Base-by-base conservation (phyloP, 2,329 filamentous ascomycete species). In the Paecilomyces sp. region DNA sequence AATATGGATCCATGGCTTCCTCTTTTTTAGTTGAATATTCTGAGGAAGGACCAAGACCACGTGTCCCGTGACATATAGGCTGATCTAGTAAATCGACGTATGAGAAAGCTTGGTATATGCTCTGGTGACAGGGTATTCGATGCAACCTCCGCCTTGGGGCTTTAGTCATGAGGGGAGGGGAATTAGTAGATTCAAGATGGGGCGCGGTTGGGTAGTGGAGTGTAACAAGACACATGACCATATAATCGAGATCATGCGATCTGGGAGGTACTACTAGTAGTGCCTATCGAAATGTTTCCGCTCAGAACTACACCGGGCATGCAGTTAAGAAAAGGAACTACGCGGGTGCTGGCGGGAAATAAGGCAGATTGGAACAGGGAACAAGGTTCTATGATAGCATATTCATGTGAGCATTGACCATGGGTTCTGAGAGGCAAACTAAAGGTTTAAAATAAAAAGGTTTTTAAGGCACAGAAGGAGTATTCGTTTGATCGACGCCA, bases 401-500 rank as follows among this genome's bases (percentile, higher is more conserved):
- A 22, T 47, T 22, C 41, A 47, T 47, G 41, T 47, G 41, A 47
- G 41, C 41, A 47, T 47, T 47, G 41, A 47, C 41, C 41, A 47
- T 47, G 41, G 41, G 41, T 47, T 47, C 15, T 47, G 41, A 47
- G 41, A 47, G 41, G 4, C n/a, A 47, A 47, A 53, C 24, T 53
- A 53, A 25, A 30, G 28, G 51, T 28, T 53, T 53, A 53, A 30
- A 25, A 53, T 25, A 25, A 64, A 67, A 64, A 63, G 64, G 64
- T 69, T 69, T 72, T 70, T 62, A 68, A 61, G 58, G 57, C 63
- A 65, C 57, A 62, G 25, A 64, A 65, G 62, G 60, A 64, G 62
- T 63, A 66, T 65, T 66, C 62, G 64, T 66, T 66, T 65, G 63
- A 62, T 65, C 67, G 67, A 67, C 69, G 67, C 70, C 68, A 68